These are phyloP conservation scores for Kwoniella europaea DNA, from an alignment of 768 basidiomycete genomes.

Conservation along the genomic window DNA sequence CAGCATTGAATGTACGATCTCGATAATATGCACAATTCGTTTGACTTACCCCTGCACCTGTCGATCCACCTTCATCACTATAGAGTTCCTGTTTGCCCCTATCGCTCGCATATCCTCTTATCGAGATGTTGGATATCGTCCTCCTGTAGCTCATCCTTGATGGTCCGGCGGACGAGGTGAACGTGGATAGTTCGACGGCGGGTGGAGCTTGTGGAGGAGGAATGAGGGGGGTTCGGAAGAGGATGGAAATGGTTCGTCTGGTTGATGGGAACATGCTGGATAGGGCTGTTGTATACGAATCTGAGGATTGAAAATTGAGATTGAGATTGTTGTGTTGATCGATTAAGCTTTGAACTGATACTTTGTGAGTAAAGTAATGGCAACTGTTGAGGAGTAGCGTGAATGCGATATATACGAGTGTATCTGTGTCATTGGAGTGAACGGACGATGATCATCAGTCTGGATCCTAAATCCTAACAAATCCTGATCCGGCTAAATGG, in stretches of 20 bases:
- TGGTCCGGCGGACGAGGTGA: constrained; percentile 36
- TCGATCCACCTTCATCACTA: constrained; percentile 52
- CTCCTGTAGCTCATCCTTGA: constrained; percentile 35
- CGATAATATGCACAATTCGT: neutral
- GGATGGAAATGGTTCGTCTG: constrained; percentile 36
- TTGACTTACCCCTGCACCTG: constrained; percentile 53
- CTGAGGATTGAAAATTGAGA: constrained; percentile 16
- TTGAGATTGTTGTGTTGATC: neutral
- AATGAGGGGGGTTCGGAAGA: constrained; percentile 45
- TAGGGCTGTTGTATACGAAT: too few relatives aligned
- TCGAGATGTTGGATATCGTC: constrained; percentile 34
- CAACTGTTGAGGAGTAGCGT: neutral
- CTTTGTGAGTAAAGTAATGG: too few relatives aligned
- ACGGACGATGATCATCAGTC: neutral
- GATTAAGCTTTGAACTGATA: too few relatives aligned
- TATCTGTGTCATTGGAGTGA: too few relatives aligned
- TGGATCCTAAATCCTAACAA: neutral
- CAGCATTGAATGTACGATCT: neutral
- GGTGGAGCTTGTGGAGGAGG: constrained; percentile 36
- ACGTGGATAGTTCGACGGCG: constrained; percentile 39
- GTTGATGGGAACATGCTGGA: constrained; percentile 37
- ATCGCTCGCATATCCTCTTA: constrained; percentile 52
- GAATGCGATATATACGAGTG: neutral
- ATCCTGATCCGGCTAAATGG: neutral
- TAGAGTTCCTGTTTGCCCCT: constrained; percentile 56